phyloP scores from a whole-genome alignment of 2,329 filamentous ascomycete species.

The Cercospora sp. region DNA sequence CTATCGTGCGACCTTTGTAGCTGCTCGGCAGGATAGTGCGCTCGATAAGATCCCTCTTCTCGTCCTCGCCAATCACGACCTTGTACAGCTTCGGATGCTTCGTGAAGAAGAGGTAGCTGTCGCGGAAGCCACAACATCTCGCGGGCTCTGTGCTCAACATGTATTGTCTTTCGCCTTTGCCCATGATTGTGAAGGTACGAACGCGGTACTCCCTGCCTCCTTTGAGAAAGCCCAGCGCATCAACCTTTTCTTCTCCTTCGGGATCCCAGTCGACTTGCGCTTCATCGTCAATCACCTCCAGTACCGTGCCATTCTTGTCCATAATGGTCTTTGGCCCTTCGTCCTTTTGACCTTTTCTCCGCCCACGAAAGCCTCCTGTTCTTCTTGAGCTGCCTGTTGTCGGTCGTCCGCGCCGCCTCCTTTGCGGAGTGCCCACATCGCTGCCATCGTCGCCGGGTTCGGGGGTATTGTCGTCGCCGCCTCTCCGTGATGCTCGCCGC shows the following conservation, averaged over 20 bases:
- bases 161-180: constrained; percentile 82
- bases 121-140: constrained; percentile 92
- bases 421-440: constrained; percentile 51
- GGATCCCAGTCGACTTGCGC: constrained; percentile 82
- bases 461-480: constrained; percentile 62
- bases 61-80: constrained; percentile 96
- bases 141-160: constrained; percentile 98
- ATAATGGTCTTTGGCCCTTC: constrained; percentile 81
- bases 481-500: constrained; percentile 30
- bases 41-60: constrained; percentile 94
- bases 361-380: constrained; percentile 67
- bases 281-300: constrained; percentile 89
- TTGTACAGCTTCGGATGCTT: constrained; percentile 97
- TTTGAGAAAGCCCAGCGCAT: constrained; percentile 79
- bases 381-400: constrained; percentile 40
- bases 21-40: constrained; percentile 94
- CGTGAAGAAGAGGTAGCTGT: constrained; percentile 98
- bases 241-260: constrained; percentile 90
- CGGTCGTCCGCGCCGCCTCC: constrained; percentile 52
- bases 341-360: constrained; percentile 69
- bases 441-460: constrained; percentile 51
- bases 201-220: constrained; percentile 91
- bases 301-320: constrained; percentile 89
- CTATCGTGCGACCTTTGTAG: constrained; percentile 96
- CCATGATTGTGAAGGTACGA: constrained; percentile 87